Base-by-base conservation (phyloP, 2,329 filamentous ascomycete species). In the Biscogniauxia sp. region DNA sequence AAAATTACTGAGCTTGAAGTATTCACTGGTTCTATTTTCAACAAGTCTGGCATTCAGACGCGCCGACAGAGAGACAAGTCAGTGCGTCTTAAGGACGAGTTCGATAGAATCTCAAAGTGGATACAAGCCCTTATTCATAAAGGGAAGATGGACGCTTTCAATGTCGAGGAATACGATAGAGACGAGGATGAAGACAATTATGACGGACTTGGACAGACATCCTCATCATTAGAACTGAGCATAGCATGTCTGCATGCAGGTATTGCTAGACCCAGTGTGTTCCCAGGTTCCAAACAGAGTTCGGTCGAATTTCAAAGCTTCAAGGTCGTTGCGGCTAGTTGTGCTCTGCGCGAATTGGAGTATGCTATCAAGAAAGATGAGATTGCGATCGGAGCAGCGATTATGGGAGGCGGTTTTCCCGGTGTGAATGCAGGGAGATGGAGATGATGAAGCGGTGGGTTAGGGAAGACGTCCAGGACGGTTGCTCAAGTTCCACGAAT, bases 11-110 rank as follows among this genome's bases (percentile, higher is more conserved):
- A 86, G 66, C 72, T 82, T 0, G 84, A 86, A 61, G 81, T 83
- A 0, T 84, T 85, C 57, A 82, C 82, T 23, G 84, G 83, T 8
- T 79, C 76, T n/a, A 79, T 86, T n/a, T 71, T 84, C 50, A 84
- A 82, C 70, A 81, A 78, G 62, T 73, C 70, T 0, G 82, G 82
- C 0, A 65, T 74, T 0, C 83, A 83, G 69, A 83, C 79, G 0
- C 73, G 74, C 9, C 78, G 81, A 2, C 81, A 85, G 64, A 78
- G 82, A 2, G 83, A 86, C 53, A 74, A 76, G 1, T 84, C 82
- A 1, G 72, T 78, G 53, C 81, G 80, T 65, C 75, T 86, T 20
- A 80, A 78, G 57, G 82, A 84, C 15, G 80, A 81, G 54, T 84
- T 81, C 54, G 79, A 82, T 51, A 75, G 78, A 8, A 76, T 82